Evolutionary conservation across 106 monocot genomes (phyloP).

Genomic region (Dioscorea dumetorum): DNA sequence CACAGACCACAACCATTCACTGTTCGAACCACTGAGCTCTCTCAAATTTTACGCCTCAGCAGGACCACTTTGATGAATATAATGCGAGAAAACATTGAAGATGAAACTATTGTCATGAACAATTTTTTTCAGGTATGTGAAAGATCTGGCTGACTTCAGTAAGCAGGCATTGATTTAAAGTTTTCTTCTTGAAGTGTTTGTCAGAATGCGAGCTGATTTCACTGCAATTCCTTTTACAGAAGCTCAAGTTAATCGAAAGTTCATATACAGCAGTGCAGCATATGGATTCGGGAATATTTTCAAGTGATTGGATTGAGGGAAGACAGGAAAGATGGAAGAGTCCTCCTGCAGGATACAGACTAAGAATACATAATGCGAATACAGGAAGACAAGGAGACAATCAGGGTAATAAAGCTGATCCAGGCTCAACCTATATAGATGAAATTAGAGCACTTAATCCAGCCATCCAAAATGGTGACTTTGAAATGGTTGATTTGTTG

Average conservation of each 20-base stretch:
- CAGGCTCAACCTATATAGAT: constrained; percentile 16
- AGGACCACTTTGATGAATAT: constrained; percentile 31
- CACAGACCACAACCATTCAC: constrained; percentile 55
- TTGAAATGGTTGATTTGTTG: constrained; percentile 8
- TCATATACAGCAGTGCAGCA: neutral
- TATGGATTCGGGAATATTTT: constrained; percentile 3
- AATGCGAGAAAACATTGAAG: constrained; percentile 35
- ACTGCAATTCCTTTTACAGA: constrained; percentile 21
- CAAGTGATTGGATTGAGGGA: constrained; percentile 3
- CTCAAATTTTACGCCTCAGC: constrained; percentile 53
- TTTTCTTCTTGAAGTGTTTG: neutral
- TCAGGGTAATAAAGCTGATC: neutral
- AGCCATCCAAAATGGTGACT: neutral
- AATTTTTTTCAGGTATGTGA: constrained; percentile 51
- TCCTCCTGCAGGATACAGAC: neutral
- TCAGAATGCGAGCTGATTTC: constrained; percentile 20
- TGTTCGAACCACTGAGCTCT: constrained; percentile 48
- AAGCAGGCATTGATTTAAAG: too few relatives aligned
- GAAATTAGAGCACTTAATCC: constrained; percentile 12
- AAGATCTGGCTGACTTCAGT: too few relatives aligned
- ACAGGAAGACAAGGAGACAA: constrained; percentile 6
- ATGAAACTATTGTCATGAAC: constrained; percentile 43
- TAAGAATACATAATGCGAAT: neutral
- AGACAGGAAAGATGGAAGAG: neutral
- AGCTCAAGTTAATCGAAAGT: constrained; percentile 15